Evolutionary conservation across 257 asterid species (phyloP).

Genomic region (Thymus mandschuricus): DNA sequence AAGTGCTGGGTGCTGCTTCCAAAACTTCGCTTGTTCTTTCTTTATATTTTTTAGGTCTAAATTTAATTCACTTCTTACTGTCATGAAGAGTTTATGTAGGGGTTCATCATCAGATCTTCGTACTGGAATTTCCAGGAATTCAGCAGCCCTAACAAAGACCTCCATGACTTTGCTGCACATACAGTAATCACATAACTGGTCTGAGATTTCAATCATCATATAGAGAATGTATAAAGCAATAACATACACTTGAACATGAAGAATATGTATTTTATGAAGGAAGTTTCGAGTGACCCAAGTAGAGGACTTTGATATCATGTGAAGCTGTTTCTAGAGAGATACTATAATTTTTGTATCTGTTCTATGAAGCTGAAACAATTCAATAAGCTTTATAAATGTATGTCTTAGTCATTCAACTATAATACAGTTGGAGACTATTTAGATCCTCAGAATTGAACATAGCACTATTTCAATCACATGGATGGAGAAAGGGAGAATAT

Average conservation of each 20-base stretch:
- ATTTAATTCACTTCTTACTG: slow-evolving; percentile 74
- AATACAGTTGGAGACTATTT: slow-evolving; percentile 20
- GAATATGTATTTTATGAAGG: slow-evolving; percentile 9
- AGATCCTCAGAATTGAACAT: not conserved
- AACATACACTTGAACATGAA: slow-evolving; percentile 15
- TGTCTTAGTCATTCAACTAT: not conserved
- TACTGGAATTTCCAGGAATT: slow-evolving; percentile 77
- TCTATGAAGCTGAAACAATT: not conserved
- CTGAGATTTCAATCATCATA: slow-evolving; percentile 23
- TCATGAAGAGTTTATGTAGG: slow-evolving; percentile 74
- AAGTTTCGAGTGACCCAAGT: slow-evolving; percentile 10
- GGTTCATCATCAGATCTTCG: slow-evolving; percentile 88
- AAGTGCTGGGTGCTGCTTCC: slow-evolving; percentile 87
- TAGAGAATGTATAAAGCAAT: slow-evolving; percentile 1
- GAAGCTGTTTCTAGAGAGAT: slow-evolving; percentile 11
- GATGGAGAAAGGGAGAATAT: slow-evolving; percentile 18
- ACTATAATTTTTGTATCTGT: not conserved
- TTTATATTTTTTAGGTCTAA: slow-evolving; percentile 74
- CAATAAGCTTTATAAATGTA: slow-evolving; percentile 9
- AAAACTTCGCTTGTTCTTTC: slow-evolving; percentile 88
- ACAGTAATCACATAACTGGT: slow-evolving; percentile 28
- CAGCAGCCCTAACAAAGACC: slow-evolving; percentile 82
- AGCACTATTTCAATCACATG: slow-evolving; percentile 1
- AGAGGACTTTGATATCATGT: slow-evolving; percentile 5
- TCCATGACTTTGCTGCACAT: slow-evolving; percentile 86